Conservation (phyloP, 352 stramenopile species). For the Pythium guiyangense region DNA sequence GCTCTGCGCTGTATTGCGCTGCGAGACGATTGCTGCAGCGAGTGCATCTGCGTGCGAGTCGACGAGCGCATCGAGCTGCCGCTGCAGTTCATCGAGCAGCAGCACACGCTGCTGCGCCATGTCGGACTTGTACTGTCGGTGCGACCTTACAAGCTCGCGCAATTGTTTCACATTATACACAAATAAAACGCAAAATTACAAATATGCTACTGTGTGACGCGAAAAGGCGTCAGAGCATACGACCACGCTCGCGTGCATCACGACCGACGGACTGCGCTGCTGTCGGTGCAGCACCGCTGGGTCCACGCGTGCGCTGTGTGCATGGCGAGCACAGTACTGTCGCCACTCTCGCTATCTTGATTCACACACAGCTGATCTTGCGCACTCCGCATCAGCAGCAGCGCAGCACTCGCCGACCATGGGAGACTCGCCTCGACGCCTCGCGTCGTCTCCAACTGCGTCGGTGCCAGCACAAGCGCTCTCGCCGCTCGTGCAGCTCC, state of each 20-base stretch:
- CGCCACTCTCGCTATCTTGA: no score
- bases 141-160: no score
- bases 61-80: slow-evolving; percentile 57
- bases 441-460: neutral
- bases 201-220: neutral
- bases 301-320: no score
- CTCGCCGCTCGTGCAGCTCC: slow-evolving; percentile 53
- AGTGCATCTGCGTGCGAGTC: slow-evolving; percentile 22
- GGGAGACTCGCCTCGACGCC: slow-evolving; percentile 12
- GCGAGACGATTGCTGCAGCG: neutral
- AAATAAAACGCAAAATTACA: no score
- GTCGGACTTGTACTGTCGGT: no score
- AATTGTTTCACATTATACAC: no score
- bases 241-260: neutral
- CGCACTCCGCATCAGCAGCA: neutral
- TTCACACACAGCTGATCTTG: neutral
- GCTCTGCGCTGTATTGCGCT: no score
- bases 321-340: no score
- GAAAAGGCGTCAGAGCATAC: neutral
- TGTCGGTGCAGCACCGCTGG: no score
- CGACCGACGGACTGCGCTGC: no score
- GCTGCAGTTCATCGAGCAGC: slow-evolving; percentile 36
- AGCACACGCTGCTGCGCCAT: slow-evolving; percentile 8
- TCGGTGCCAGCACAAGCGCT: slow-evolving; percentile 10
- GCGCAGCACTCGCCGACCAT: neutral